Evolutionary conservation across 441 rosid genomes (phyloP).

Genomic region (Pelargonium australe): DNA sequence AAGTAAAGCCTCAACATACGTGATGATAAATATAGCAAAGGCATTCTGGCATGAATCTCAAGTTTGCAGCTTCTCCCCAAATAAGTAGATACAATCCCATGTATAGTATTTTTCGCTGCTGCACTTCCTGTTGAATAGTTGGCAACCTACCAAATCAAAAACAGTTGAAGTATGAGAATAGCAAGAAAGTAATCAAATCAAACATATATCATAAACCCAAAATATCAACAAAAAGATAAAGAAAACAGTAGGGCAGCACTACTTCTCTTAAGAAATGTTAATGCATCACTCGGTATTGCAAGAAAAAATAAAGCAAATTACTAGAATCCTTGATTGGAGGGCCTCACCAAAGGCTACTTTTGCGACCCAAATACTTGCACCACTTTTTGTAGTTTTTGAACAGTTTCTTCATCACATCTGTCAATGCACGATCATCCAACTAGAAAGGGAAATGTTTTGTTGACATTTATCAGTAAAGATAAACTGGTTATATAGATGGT

Average conservation of each 20-base stretch:
- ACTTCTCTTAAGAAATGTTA: neutral
- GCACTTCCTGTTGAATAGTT: conserved; percentile 97
- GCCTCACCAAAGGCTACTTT: conserved; percentile 92
- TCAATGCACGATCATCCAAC: conserved; percentile 95
- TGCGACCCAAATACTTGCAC: conserved; percentile 94
- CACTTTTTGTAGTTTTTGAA: conserved; percentile 95
- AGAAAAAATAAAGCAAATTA: neutral
- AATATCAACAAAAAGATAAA: neutral
- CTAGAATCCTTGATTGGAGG: neutral
- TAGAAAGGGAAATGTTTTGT: conserved; percentile 21
- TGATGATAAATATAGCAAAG: conserved; percentile 96
- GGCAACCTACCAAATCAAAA: conserved; percentile 67
- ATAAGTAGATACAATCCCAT: conserved; percentile 95
- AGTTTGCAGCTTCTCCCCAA: conserved; percentile 99
- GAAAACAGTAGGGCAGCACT: neutral
- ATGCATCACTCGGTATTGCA: neutral
- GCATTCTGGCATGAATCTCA: conserved; percentile 99
- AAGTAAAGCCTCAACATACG: conserved; percentile 37
- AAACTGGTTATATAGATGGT: neutral
- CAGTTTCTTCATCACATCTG: conserved; percentile 94
- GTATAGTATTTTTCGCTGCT: conserved; percentile 88
- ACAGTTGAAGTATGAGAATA: conserved; percentile 7
- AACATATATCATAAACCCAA: neutral
- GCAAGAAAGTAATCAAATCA: neutral
- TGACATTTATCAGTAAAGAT: neutral